phyloP scores from a whole-genome alignment of 768 basidiomycete genomes.

The Cantharellus cinnabarinus region DNA sequence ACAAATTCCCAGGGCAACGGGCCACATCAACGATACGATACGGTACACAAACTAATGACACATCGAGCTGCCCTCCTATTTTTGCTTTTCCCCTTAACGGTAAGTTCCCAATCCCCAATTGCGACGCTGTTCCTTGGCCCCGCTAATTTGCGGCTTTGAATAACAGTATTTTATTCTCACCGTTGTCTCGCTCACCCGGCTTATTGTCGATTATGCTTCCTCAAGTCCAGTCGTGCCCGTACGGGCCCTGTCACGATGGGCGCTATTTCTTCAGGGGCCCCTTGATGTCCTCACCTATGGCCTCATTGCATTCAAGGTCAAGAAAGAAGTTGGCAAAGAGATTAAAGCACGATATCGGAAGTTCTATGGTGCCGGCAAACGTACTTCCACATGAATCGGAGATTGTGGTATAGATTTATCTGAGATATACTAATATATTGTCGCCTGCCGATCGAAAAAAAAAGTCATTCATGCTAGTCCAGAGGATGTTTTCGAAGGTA shows the following conservation, averaged over 20 bases:
- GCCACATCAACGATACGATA: neutral
- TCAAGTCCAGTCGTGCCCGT: constrained; percentile 2
- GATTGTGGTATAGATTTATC: too few species aligned
- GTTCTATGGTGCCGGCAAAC: too few species aligned
- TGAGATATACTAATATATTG: too few species aligned
- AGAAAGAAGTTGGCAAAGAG: neutral
- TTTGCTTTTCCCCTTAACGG: constrained; percentile 6
- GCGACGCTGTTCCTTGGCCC: neutral
- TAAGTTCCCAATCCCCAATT: neutral
- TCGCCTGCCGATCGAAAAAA: too few species aligned
- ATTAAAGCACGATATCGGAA: neutral
- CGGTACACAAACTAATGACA: neutral
- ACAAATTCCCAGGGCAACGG: neutral
- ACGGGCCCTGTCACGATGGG: constrained; percentile 7
- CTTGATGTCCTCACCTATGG: constrained; percentile 5
- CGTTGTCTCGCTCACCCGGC: neutral
- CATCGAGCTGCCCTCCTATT: neutral
- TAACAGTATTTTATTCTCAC: constrained; percentile 7
- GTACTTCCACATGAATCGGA: too few species aligned
- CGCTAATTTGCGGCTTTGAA: neutral
- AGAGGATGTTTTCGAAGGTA: too few species aligned
- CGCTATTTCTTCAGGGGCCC: constrained; percentile 7
- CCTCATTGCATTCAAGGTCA: neutral
- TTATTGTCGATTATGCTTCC: constrained; percentile 1
- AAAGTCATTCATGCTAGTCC: too few species aligned